A percentile compares a stretch with the other conserved stretches of the same genome.
These are phyloP conservation scores for Claviceps monticola DNA, from an alignment of 2,329 filamentous ascomycete genomes.

Conservation along the genomic window DNA sequence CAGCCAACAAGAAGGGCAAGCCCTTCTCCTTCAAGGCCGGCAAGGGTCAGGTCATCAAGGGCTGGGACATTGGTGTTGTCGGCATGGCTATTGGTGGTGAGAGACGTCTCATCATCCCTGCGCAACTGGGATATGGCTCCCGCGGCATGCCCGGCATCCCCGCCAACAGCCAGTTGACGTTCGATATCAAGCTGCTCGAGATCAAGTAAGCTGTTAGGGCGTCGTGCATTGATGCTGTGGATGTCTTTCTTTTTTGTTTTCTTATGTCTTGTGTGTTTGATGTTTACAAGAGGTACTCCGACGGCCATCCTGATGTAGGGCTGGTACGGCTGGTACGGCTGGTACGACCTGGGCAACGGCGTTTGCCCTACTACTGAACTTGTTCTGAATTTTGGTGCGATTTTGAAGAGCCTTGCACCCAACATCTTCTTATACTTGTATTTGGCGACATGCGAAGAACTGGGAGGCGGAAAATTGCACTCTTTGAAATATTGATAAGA, in stretches of 20 bases:
- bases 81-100: constrained; percentile 93
- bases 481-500: constrained; percentile 3
- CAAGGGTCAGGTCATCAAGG: constrained; percentile 92
- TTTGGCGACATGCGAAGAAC: background rate
- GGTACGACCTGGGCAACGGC: constrained; percentile 6
- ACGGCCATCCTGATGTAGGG: constrained; percentile 1
- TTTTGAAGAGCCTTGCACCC: constrained; percentile 34
- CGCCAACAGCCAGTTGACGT: constrained; percentile 77
- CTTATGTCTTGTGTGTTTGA: background rate
- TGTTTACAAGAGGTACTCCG: constrained; percentile 4
- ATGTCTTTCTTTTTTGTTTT: background rate
- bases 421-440: constrained; percentile 12
- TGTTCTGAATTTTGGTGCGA: constrained; percentile 10
- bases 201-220: constrained; percentile 49
- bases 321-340: constrained; percentile 3
- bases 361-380: constrained; percentile 6
- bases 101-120: constrained; percentile 80
- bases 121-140: constrained; percentile 79
- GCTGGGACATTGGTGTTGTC: constrained; percentile 88
- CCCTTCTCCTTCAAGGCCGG: constrained; percentile 95
- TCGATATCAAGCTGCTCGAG: constrained; percentile 78
- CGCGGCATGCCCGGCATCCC: constrained; percentile 75
- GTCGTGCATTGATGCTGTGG: background rate
- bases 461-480: background rate
- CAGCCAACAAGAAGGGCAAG: constrained; percentile 97